Base-by-base conservation (phyloP, 495 filamentous ascomycete genomes). In the Tuber calosporum region DNA sequence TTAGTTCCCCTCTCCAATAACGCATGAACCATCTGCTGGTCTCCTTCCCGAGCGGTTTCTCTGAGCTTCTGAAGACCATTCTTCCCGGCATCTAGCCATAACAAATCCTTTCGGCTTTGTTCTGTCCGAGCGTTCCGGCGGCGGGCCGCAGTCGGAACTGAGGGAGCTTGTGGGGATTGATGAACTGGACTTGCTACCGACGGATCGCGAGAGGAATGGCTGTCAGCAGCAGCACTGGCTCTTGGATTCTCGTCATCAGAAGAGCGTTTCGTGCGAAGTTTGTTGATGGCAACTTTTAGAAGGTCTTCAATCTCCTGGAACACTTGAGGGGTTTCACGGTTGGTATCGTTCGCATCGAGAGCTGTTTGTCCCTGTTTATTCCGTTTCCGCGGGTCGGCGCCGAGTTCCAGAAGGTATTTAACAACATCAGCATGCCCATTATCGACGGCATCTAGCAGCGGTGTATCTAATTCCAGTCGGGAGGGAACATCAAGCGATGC, bases 351-450 rank as follows among this genome's bases (percentile, higher is more conserved):
- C 71, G 94, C 85, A 74, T 97, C 94, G 41, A 94, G 87, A 2
- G 94, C 93, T 73, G 95, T 92, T 79, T 94, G 88, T 8, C 95
- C 95, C 77, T 92, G 90, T 2, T 89, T 89, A 81, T 98, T 97
- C 22, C 92, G 87, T 73, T 91, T 90, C 62, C 92, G 89, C 30
- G 95, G 96, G 78, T 99, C 94, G 8, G 94, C 93, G 41, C 93
- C 93, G 36, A 92, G 91, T 42, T 90, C 88, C 13, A 99, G 86
- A 39, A 97, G 83, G 17, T 96, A 85, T 80, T 90, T 92, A 30
- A 99, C 93, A 17, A 97, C 93, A n/a, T 90, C 92, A 6, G 96
- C 81, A 80, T 98, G 92, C 1, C 93, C 91, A 80, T 98, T 98
- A 77, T 97, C 94, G 39, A 97, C 91, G 0, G 95, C 95, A 85